Evolutionary conservation across 2,329 filamentous ascomycete species (phyloP), one percentile per base, ranked within the genome.

Genomic region (Neurospora crassa): DNA sequence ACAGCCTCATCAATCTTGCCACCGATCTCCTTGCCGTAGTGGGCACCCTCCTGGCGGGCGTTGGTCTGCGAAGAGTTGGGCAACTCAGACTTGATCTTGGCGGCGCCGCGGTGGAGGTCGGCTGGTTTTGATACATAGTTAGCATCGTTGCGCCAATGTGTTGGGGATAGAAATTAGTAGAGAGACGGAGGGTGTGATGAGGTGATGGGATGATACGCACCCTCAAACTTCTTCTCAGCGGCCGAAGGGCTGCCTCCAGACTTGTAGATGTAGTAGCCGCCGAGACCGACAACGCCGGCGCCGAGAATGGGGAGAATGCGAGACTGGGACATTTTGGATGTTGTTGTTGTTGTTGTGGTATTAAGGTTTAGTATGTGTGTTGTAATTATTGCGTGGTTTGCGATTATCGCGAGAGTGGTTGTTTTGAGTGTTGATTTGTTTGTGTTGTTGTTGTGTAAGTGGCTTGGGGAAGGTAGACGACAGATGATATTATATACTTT

Each of bases 261-360:
- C 69, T 83, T 86, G 86, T 97, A 99, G 74, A 98, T 87, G 85
- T 98, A 98, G 86, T 97, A 98, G 63, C 92, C 93, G 72, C 90
- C 84, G 74, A 89, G 91, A 77, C 88, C 88, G 41, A 87, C 90
- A 75, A 88, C 89, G 72, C 85, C 87, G 75, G 89, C 82, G 76
- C 90, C 91, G 76, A 91, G 78, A 76, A 84, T 78, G 75, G 85
- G 76, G 75, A 86, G 85, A 59, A 81, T 76, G 75, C 82, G 82
- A 68, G 84, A 84, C 73, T 79, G 80, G 74, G 83, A 84, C 84
- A 86, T 87, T 75, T 68, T 81, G 74, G 75, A 34, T 24, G 24
- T 24, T 67, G 40, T 74, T 75, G 74, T 29, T 67, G 37, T 74
- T 75, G 74, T 69, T 42, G 45, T 53, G 42, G 20, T 43, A 20